Evolutionary conservation across 208 protist species (phyloP), one percentile per base, ranked within the genome.

Genomic region (Angomonas ambiguus): DNA sequence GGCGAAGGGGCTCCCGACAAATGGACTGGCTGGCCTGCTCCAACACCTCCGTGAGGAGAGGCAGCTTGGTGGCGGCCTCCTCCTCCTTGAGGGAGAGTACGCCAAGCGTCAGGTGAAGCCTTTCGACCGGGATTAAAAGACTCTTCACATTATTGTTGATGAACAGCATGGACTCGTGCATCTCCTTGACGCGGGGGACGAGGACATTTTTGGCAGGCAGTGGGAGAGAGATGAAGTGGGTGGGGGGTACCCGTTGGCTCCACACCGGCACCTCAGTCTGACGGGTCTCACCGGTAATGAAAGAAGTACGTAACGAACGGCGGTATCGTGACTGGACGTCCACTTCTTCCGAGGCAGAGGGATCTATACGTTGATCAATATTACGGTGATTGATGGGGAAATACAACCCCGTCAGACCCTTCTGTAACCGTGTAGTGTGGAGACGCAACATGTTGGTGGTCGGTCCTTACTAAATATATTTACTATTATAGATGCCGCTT

Each of bases 371-470:
- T 27, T 70, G 62, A 56, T 95, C 90, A 3, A 88, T 71, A 41
- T 91, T 91, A 57, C 90, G 90, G 67, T 90, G 83, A 66, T 92
- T 91, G 49, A 95, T 93, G 61, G 90, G 90, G 66, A 93, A 95
- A 72, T 92, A 95, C 55, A 95, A 74, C 18, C 89, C 89, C 13
- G 76, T 75, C 64, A 89, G 85, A 34, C 70, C 67, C 24, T 70
- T 72, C 27, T 73, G 77, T 24, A 72, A 57, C 13, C 80, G 60
- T 25, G 55, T 2, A 35, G 72, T 60, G 28, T 57, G 60, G 51
- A 78, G 63, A 8, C 70, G 65, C 65, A 86, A 41, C 80, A 80
- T 82, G 70, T 63, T 71, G 27, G 2, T 0, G 2, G 1, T 62
- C 2, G 22, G 1, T n/a, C n/a, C n/a, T n/a, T n/a, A n/a, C n/a